These are phyloP conservation scores for Cystobasidiaceae sp. DNA, from an alignment of 1,284 basidiomycete genomes.

Conservation along the genomic window DNA sequence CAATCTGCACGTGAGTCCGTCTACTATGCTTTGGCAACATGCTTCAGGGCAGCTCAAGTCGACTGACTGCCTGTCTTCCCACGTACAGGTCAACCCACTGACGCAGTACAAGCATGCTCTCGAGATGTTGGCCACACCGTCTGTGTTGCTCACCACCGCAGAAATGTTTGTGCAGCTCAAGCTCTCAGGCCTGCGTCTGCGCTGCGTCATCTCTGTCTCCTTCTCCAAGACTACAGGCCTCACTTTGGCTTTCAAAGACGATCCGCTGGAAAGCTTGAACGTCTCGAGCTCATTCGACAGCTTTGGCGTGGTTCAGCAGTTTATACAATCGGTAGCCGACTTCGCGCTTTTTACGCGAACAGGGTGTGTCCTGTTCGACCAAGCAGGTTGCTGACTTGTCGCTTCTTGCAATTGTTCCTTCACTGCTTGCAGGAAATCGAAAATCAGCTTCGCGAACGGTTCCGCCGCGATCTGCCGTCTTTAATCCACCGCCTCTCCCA, in stretches of 20 bases:
- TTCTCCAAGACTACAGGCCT: conserved; percentile 96
- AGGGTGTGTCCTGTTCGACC: too few relatives aligned
- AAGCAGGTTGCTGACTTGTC: too few relatives aligned
- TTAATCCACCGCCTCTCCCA: conserved; percentile 96
- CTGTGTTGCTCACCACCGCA: conserved; percentile 85
- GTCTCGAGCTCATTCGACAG: conserved; percentile 98
- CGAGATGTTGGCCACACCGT: conserved; percentile 63
- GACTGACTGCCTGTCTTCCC: conserved; percentile 41
- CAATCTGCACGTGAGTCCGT: conserved; percentile 73
- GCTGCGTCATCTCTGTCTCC: conserved; percentile 94
- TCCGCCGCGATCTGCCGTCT: conserved; percentile 89
- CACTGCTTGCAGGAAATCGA: conserved; percentile 84
- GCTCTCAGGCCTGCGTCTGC: conserved; percentile 87
- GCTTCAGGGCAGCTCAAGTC: neutral
- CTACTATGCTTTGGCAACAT: neutral
- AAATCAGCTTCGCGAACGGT: conserved; percentile 94
- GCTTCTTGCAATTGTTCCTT: too few relatives aligned
- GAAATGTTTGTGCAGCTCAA: conserved; percentile 92
- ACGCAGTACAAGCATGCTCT: conserved; percentile 69
- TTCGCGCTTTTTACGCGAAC: too few relatives aligned
- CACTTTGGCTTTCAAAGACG: conserved; percentile 98
- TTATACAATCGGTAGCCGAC: conserved; percentile 59
- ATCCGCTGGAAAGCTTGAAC: conserved; percentile 94
- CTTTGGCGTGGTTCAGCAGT: conserved; percentile 94
- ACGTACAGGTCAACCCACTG: conserved; percentile 78